phyloP scores from a whole-genome alignment of 78 protist species.

The Paulinella micropora region DNA sequence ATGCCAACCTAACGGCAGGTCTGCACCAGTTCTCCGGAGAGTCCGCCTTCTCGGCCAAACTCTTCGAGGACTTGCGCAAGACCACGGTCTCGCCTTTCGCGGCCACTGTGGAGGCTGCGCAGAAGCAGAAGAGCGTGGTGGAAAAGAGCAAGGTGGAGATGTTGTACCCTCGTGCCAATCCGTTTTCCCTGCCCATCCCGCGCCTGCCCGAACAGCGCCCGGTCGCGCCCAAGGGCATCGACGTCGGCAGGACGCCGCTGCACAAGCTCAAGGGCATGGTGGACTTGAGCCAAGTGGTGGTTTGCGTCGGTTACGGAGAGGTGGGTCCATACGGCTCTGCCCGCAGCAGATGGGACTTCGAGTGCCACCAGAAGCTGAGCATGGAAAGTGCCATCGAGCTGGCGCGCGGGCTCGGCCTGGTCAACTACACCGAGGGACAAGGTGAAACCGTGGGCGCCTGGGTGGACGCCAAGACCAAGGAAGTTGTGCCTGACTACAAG shows the following conservation, averaged over 20 bases:
- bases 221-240: neutral
- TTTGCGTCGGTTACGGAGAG: slow-evolving; percentile 47
- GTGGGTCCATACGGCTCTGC: slow-evolving; percentile 49
- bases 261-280: slow-evolving; percentile 10
- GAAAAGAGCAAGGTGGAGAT: neutral
- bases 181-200: neutral
- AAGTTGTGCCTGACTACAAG: slow-evolving; percentile 12
- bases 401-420: slow-evolving; percentile 46
- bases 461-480: slow-evolving; percentile 32
- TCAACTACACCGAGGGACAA: slow-evolving; percentile 21
- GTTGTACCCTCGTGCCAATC: neutral
- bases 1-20: slow-evolving; percentile 49
- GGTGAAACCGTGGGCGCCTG: slow-evolving; percentile 20
- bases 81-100: neutral
- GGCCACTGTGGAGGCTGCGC: neutral
- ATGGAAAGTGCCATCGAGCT: slow-evolving; percentile 47
- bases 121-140: neutral
- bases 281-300: slow-evolving; percentile 26
- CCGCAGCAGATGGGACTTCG: slow-evolving; percentile 18
- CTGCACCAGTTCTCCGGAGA: neutral
- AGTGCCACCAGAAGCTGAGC: slow-evolving; percentile 4
- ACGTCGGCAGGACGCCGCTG: neutral
- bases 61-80: slow-evolving; percentile 8
- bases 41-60: neutral
- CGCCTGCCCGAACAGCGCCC: neutral